Base-by-base conservation (phyloP, 1,284 basidiomycete species). In the Prillingera fragicola region DNA sequence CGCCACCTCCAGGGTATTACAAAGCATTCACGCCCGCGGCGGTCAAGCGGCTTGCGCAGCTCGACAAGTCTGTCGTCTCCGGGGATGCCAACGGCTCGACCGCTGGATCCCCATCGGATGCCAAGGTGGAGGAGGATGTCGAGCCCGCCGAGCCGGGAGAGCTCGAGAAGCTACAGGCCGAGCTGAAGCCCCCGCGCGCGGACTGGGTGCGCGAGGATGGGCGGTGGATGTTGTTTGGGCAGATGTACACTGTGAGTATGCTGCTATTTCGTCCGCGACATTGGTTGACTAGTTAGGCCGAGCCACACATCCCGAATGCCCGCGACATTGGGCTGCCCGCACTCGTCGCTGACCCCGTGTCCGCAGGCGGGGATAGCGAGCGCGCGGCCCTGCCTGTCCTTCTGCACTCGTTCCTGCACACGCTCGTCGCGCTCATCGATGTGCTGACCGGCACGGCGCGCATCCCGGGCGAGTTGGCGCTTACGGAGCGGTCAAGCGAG, bases 161-260 rank as follows among this genome's bases (percentile, higher is more conserved):
- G 15, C 24, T 52, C 18, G 51, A 48, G 15, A 45, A 43, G 23
- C 44, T 65, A 6, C 29, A 31, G 31, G 28, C 14, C 12, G 43
- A 45, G 28, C 50, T 63, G 15, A 46, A 49, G 2, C 56, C 52
- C 24, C 67, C 67, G 1, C 44, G 57, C 17, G 51, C 47, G 3
- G 61, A 65, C 37, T 68, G 67, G 67, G 46, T 69, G 7, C 43
- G 44, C 8, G 59, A 65, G 34, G 65, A 70, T 5, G 62, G 62
- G n/a, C 31, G 58, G 22, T 69, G 67, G 67, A 59, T 61, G 56
- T 49, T 52, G 29, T 69, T 68, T 43, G 65, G 65, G n/a, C 45
- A 60, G 47, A 50, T 54, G 50, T 64, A 62, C 25, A 60, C 55
- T n/a, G 66, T 67, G 44, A 53, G 60, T 37, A 3, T 15, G 7